Evolutionary conservation across 345 rosid species (phyloP), one percentile per base, ranked within the genome.

Genomic region (Eucalyptus tenuipes): DNA sequence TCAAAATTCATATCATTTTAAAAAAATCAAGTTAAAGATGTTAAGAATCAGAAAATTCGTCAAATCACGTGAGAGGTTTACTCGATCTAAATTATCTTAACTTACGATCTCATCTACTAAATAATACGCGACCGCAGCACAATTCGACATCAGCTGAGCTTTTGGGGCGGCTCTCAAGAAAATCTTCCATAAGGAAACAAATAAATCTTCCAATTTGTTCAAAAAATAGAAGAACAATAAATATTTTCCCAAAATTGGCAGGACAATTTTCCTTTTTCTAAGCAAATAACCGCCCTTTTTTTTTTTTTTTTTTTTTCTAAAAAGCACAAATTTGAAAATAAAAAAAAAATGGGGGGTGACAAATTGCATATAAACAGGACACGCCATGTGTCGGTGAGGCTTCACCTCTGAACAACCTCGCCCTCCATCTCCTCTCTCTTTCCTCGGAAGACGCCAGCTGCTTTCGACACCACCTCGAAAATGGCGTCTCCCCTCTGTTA

Each of bases 351-450:
- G 2, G 44, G 44, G 3, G 13, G 24, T 24, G 24, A 42, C 44
- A 55, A 18, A 55, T 18, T 81, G 47, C 7, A 84, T 8, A 57
- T 14, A 44, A 40, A 87, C 53, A 18, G 49, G 64, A 86, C 86
- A 42, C 6, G 71, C 33, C 66, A 88, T 53, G 89, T 89, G 92
- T 91, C 92, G 92, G 91, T 89, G 92, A 55, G 29, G 88, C 86
- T 85, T 90, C 88, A 40, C 82, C 61, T 59, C 22, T 80, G 85
- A 82, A 33, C 89, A 15, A 52, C 86, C 64, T 68, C 85, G 49
- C 47, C 85, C 52, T 45, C 47, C 42, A 16, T 88, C 44, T n/a
- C 49, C 52, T 55, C 33, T 40, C 24, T 24, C 16, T 87, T 49
- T 48, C 29, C 84, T 22, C 47, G 47, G 84, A 75, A 40, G 84